Evolutionary conservation across 495 filamentous ascomycete species (phyloP), one percentile per base, ranked within the genome.

Genomic region (Aspergillus incahuasiensis): DNA sequence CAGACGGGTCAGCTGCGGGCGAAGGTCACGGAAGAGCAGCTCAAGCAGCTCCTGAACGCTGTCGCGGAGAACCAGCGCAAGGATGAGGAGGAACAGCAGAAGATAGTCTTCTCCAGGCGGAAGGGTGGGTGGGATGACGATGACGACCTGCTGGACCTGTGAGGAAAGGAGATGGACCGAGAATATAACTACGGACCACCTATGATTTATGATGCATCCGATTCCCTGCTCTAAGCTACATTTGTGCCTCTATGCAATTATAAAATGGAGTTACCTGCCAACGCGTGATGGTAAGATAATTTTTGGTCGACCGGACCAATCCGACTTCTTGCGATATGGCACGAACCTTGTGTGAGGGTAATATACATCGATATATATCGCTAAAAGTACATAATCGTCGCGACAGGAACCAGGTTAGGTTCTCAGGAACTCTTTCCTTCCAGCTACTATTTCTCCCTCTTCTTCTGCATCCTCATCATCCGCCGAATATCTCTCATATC

Each of bases 121-220:
- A 96, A 91, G 69, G 86, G 82, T n/a, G 87, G 83, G 52, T 90
- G 87, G 69, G 90, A 92, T 68, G 91, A 96, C 55, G 90, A 90
- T 64, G 88, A 97, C 67, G 88, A 92, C 65, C 71, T 92, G 64
- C 68, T 90, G 63, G 86, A 90, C 73, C 61, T 84, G 61, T 82
- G 43, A 57, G 54, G 15, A 32, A 42, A 21, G 25, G 25, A 25
- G 34, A 45, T 28, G 15, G 40, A 38, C 39, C 16, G n/a, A 18
- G 35, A 54, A 49, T 11, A 20, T 12, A 11, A 28, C 38, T 40
- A 40, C 38, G 38, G 44, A 32, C 34, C 22, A 25, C 11, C 21
- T 30, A 52, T 48, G 55, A 47, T 25, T 41, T 41, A 52, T 39
- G 49, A 52, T 52, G 49, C 35, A 52, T 52, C 38, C 25, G 38